phyloP scores from a whole-genome alignment of 257 asterid species.

The Solanum raphanifolium region DNA sequence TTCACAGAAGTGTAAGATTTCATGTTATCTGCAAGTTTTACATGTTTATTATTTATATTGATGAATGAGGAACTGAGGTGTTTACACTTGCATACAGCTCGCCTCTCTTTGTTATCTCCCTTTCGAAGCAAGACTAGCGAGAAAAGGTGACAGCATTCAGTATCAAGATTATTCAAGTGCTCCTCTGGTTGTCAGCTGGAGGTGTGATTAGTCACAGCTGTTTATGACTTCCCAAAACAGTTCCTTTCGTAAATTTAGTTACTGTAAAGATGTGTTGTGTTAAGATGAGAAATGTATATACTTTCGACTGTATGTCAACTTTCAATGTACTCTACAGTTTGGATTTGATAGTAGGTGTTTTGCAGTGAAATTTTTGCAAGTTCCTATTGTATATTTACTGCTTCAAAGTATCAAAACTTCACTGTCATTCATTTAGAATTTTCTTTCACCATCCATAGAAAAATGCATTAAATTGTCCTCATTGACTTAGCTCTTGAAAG shows the following conservation, averaged over 20 bases:
- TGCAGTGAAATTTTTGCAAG: not conserved
- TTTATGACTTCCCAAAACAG: not conserved
- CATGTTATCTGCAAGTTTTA: not conserved
- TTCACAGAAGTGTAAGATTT: constrained; percentile 61
- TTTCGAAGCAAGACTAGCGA: constrained; percentile 67
- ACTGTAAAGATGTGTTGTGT: not conserved
- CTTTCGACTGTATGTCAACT: not conserved
- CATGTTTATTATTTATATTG: not conserved
- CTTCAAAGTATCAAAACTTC: not conserved
- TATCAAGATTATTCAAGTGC: not conserved
- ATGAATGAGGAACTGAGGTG: not conserved
- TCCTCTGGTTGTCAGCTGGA: not conserved
- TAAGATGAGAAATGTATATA: not conserved
- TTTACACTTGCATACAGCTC: constrained; percentile 39
- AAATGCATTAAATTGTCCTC: not conserved
- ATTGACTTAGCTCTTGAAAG: not conserved
- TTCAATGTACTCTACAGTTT: not conserved
- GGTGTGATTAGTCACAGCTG: not conserved
- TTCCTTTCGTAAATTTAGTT: not conserved
- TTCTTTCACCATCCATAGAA: not conserved
- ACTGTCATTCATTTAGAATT: not conserved
- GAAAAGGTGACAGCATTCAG: constrained; percentile 41
- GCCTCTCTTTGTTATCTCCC: constrained; percentile 66
- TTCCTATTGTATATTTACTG: not conserved
- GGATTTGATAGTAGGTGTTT: not conserved